Evolutionary conservation across 2,329 filamentous ascomycete genomes (phyloP).

Genomic region (Colletotrichum cuscutae): DNA sequence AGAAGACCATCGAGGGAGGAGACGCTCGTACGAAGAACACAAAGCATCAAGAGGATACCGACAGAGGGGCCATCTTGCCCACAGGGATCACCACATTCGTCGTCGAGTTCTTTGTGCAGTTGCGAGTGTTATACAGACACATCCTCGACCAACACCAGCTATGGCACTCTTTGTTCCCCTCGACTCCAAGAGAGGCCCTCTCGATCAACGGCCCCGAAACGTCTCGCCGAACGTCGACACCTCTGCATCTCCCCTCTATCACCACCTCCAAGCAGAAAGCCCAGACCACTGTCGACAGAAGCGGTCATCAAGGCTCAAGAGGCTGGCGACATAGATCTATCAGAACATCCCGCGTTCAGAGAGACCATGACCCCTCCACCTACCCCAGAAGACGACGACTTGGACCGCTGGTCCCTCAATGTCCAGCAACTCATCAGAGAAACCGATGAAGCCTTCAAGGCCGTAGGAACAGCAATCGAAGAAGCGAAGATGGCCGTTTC

Average conservation of each 20-base stretch:
- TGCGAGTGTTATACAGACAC: constrained; percentile 49
- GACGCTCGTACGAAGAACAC: constrained; percentile 50
- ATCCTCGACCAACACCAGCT: constrained; percentile 40
- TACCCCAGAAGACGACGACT: constrained; percentile 1
- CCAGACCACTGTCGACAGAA: neutral
- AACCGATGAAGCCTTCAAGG: constrained; percentile 61
- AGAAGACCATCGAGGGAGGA: constrained; percentile 30
- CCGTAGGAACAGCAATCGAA: constrained; percentile 53
- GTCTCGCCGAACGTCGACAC: constrained; percentile 34
- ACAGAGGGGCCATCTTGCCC: constrained; percentile 50
- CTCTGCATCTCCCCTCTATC: constrained; percentile 27
- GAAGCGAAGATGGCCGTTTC: constrained; percentile 47
- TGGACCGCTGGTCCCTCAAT: constrained; percentile 46
- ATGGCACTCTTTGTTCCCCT: constrained; percentile 46
- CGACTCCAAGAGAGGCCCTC: constrained; percentile 5
- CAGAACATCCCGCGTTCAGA: constrained; percentile 16
- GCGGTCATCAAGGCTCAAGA: constrained; percentile 10
- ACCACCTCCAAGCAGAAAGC: neutral
- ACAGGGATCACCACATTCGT: constrained; percentile 50
- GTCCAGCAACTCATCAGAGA: constrained; percentile 59
- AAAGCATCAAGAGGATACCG: constrained; percentile 51
- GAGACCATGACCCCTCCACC: constrained; percentile 17
- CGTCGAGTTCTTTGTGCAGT: constrained; percentile 58
- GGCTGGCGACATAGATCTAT: constrained; percentile 14
- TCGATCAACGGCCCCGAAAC: constrained; percentile 31